Evolutionary conservation across 1,284 basidiomycete genomes (phyloP).

Genomic region (Apiotrichum akiyoshidainum): DNA sequence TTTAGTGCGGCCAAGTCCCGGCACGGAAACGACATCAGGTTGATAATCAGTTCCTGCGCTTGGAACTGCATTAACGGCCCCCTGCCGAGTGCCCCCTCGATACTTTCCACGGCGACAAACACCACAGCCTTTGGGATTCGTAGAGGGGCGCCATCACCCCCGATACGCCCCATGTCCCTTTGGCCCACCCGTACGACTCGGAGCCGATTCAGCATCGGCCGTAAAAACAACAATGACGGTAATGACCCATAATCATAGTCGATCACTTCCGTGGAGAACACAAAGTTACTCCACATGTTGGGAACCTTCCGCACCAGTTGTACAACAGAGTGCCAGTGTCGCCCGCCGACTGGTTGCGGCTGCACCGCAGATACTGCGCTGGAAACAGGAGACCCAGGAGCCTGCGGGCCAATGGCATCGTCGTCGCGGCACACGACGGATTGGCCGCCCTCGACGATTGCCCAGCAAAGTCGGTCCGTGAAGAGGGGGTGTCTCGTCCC

Average conservation of each 20-base stretch:
- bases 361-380: too few relatives aligned
- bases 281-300: not conserved
- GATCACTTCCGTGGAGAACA: not conserved
- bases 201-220: not conserved
- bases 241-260: not conserved
- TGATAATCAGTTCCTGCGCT: not conserved
- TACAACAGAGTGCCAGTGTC: too few relatives aligned
- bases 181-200: not conserved
- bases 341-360: too few relatives aligned
- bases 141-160: not conserved
- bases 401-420: too few relatives aligned
- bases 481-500: too few relatives aligned
- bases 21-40: constrained; percentile 1
- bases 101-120: not conserved
- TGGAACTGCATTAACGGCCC: constrained; percentile 2
- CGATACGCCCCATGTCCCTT: not conserved
- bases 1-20: not conserved
- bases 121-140: not conserved
- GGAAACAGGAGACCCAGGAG: too few relatives aligned
- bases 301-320: not conserved
- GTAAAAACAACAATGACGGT: not conserved
- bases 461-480: too few relatives aligned
- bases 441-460: too few relatives aligned
- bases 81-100: not conserved
- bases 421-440: too few relatives aligned